phyloP scores from a whole-genome alignment of 371 early-diverging fungal species.

The Capillidium heterosporum region DNA sequence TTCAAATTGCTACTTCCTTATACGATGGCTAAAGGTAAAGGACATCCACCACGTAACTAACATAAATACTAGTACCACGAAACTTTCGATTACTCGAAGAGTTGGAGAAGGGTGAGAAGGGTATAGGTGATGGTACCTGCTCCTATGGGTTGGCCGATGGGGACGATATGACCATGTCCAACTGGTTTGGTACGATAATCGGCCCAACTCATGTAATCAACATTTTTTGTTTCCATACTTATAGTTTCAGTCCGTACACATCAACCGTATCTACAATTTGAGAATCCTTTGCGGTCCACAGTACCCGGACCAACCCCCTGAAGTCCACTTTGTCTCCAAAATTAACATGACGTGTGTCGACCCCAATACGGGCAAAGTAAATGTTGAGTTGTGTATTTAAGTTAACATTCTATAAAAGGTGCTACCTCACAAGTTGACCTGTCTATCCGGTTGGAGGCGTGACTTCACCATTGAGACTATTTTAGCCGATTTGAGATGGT shows the following conservation, averaged over 20 bases:
- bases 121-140: constrained; percentile 83
- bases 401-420: constrained; percentile 26
- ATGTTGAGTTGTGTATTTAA: neutral
- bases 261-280: constrained; percentile 85
- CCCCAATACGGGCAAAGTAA: constrained; percentile 55
- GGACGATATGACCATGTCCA: constrained; percentile 64
- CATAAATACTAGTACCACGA: constrained; percentile 56
- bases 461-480: constrained; percentile 64
- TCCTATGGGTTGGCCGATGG: constrained; percentile 81
- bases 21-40: neutral
- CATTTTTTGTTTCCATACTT: neutral
- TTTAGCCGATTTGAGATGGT: constrained; percentile 67
- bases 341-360: constrained; percentile 84
- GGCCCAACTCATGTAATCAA: constrained; percentile 75
- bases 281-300: constrained; percentile 61
- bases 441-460: constrained; percentile 67
- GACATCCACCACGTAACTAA: neutral
- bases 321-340: constrained; percentile 55
- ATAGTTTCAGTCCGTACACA: constrained; percentile 60
- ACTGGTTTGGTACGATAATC: constrained; percentile 93
- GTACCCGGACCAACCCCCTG: constrained; percentile 75
- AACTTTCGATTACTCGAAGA: constrained; percentile 93
- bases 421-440: constrained; percentile 37
- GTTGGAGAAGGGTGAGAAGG: constrained; percentile 94
- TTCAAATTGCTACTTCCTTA: neutral